These are phyloP conservation scores for Neonectria punicea DNA, from an alignment of 2,329 filamentous ascomycete genomes.

Conservation along the genomic window DNA sequence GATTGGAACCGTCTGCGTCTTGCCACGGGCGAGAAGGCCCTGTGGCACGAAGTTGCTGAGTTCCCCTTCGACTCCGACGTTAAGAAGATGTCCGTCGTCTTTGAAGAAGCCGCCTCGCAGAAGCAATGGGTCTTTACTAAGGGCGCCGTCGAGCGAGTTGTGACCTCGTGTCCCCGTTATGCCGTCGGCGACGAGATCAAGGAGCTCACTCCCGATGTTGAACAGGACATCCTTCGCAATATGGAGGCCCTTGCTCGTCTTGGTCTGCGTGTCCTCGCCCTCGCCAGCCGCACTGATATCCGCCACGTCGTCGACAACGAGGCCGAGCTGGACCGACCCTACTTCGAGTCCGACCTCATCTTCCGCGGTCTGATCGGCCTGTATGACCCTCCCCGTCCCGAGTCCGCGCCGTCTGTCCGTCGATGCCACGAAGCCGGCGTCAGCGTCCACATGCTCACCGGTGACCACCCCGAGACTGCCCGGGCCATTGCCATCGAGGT, in stretches of 20 bases:
- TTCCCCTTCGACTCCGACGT: constrained; percentile 80
- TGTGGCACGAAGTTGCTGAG: constrained; percentile 71
- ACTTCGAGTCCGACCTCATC: constrained; percentile 69
- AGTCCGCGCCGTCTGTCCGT: constrained; percentile 69
- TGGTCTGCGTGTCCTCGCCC: constrained; percentile 74
- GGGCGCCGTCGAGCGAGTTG: constrained; percentile 75
- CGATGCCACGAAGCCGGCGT: constrained; percentile 71
- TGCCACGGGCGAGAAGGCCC: constrained; percentile 58
- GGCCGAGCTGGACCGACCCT: constrained; percentile 60
- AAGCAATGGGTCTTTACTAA: constrained; percentile 68
- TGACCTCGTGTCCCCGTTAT: constrained; percentile 69
- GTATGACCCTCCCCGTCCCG: constrained; percentile 77
- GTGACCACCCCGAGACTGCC: constrained; percentile 74
- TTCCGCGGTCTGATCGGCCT: constrained; percentile 77
- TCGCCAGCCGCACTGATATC: constrained; percentile 65
- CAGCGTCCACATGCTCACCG: constrained; percentile 76
- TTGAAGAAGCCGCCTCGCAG: constrained; percentile 54
- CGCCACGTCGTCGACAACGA: constrained; percentile 48
- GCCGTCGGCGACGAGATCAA: constrained; percentile 55
- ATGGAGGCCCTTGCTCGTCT: constrained; percentile 75
- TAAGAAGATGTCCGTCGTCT: constrained; percentile 82
- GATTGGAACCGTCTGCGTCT: constrained; percentile 67
- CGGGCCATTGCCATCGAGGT: constrained; percentile 72
- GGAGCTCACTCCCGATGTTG: constrained; percentile 63
- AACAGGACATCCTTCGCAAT: constrained; percentile 69